phyloP scores from a whole-genome alignment of 768 basidiomycete species.

The Naganishia friedmannii region DNA sequence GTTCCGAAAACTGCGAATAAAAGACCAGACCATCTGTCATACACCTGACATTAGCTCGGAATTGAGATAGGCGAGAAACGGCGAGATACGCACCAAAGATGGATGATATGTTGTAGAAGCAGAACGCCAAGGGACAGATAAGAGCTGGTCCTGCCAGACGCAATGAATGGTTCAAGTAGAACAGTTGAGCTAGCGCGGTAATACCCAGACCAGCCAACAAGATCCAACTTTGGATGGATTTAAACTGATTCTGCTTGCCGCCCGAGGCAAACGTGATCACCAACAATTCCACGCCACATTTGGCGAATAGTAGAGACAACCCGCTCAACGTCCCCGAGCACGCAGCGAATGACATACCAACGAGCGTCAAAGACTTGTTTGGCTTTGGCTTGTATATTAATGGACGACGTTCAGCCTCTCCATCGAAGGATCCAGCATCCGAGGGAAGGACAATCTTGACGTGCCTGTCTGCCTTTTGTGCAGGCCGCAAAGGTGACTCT shows the following conservation, averaged over 20 bases:
- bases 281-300: constrained; percentile 85
- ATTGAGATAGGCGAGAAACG: background rate
- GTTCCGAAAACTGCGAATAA: constrained; percentile 75
- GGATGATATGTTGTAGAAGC: constrained; percentile 88
- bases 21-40: constrained; percentile 60
- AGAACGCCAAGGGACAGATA: constrained; percentile 90
- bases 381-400: background rate
- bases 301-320: constrained; percentile 88
- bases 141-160: constrained; percentile 77
- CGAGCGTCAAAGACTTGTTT: constrained; percentile 52
- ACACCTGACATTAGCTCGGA: background rate
- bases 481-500: background rate
- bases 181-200: constrained; percentile 71
- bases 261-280: constrained; percentile 60
- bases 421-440: constrained; percentile 10
- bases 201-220: constrained; percentile 67
- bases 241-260: constrained; percentile 50
- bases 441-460: constrained; percentile 7
- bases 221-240: constrained; percentile 61
- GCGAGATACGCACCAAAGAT: constrained; percentile 66
- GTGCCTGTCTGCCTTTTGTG: background rate
- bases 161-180: constrained; percentile 56
- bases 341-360: constrained; percentile 82
- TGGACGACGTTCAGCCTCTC: background rate
- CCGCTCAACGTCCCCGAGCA: constrained; percentile 84